A percentile compares a stretch with the other conserved stretches of the same genome.
phyloP scores from a whole-genome alignment of 192 early-diverging fungal species.

The Rhizophlyctis rosea region DNA sequence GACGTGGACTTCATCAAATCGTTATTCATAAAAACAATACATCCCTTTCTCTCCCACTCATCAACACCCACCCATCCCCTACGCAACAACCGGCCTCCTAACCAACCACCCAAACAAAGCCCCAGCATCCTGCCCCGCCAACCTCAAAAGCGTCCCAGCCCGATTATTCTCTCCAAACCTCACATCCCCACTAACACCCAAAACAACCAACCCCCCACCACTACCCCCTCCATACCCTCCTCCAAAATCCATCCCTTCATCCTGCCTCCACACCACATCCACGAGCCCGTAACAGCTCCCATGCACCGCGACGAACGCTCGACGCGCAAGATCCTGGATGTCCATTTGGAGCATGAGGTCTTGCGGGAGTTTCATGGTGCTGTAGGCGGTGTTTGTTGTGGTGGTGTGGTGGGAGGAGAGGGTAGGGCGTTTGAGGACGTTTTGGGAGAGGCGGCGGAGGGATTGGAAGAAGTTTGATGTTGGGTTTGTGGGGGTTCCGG shows the following conservation, averaged over 20 bases:
- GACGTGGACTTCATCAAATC: too few species aligned
- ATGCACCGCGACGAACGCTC: constrained; percentile 37
- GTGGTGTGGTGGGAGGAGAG: too few species aligned
- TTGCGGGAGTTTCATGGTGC: constrained; percentile 27
- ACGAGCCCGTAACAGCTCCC: constrained; percentile 39
- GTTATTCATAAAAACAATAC: too few species aligned
- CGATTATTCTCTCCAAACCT: constrained; percentile 35
- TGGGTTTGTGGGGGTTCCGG: too few species aligned
- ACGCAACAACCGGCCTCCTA: constrained; percentile 28
- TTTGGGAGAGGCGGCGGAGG: too few species aligned
- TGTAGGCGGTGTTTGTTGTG: background rate
- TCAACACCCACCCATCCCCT: too few species aligned
- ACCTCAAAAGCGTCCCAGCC: constrained; percentile 23
- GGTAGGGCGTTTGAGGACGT: too few species aligned
- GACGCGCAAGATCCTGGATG: constrained; percentile 33
- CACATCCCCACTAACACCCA: constrained; percentile 30
- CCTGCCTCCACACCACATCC: constrained; percentile 24
- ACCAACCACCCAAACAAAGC: constrained; percentile 30
- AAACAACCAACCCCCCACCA: constrained; percentile 25
- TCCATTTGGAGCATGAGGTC: constrained; percentile 36
- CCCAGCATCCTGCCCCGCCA: constrained; percentile 25
- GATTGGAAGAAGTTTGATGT: too few species aligned
- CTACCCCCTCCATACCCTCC: background rate
- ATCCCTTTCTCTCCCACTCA: too few species aligned
- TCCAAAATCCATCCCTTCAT: too few species aligned